phyloP scores from a whole-genome alignment of 176 grass and related monocot genomes.

The Oryza glaberrima region DNA sequence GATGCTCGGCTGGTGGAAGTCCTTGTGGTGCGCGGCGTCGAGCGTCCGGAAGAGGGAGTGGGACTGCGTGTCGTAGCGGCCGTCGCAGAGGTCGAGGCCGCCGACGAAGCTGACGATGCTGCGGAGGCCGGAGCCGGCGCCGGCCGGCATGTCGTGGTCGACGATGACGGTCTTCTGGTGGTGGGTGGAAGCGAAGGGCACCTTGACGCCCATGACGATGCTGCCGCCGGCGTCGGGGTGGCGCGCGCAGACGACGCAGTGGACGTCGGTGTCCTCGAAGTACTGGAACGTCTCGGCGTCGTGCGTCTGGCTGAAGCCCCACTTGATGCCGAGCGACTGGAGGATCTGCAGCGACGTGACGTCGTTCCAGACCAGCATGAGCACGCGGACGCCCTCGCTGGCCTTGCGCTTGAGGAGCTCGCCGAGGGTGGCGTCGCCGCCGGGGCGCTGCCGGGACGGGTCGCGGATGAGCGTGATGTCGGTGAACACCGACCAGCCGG shows the following conservation, averaged over 20 bases:
- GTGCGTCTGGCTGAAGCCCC: conserved; percentile 44
- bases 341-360: conserved; percentile 65
- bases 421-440: conserved; percentile 70
- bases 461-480: conserved; percentile 78
- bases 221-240: conserved; percentile 71
- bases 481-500: conserved; percentile 88
- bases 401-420: conserved; percentile 93
- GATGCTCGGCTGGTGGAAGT: conserved; percentile 85
- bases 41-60: conserved; percentile 89
- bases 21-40: conserved; percentile 64
- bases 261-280: conserved; percentile 57
- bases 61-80: conserved; percentile 80
- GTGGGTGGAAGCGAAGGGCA: conserved; percentile 66
- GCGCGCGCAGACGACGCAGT: conserved; percentile 75
- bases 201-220: conserved; percentile 57
- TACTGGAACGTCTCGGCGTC: conserved; percentile 71
- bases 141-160: conserved; percentile 73
- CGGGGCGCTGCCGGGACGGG: conserved; percentile 42
- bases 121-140: conserved; percentile 45
- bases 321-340: background rate
- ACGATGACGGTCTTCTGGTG: conserved; percentile 92
- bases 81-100: conserved; percentile 86
- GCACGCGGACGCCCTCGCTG: conserved; percentile 69
- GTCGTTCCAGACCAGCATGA: conserved; percentile 94
- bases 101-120: conserved; percentile 88